Base-by-base conservation (phyloP, 192 early-diverging fungal species). In the Chytriomyces sp. region DNA sequence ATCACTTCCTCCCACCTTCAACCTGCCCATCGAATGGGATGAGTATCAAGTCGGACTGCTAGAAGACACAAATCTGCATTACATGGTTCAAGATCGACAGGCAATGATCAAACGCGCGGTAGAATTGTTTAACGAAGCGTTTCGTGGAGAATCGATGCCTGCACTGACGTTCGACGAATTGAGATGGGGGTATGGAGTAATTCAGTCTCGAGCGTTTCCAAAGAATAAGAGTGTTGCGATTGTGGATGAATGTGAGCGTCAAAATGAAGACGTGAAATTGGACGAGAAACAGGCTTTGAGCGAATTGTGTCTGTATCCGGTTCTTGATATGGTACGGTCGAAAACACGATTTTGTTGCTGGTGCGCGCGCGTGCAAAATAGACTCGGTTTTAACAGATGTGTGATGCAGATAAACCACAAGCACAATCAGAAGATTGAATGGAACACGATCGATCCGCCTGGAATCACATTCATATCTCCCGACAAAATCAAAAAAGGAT, bases 251-350 rank as follows among this genome's bases (percentile, higher is more conserved):
- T 18, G 20, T 3, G 13, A 57, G 11, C 53, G 53, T 20, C 0
- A 11, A 18, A 0, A 57, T 11, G 53, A 57, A 11, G 1, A 57
- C 0, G 20, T 57, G 11, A 69, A 69, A 4, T 0, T 2, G 28
- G 28, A 35, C 28, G 57, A 49, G 23, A 69, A 49, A 28, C n/a
- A 67, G 10, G 49, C 70, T 20, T 18, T 80, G 11, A 26, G 59
- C n/a, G 86, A 85, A 65, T 59, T 87, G 43, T 87, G 86, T 76
- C 67, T 87, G 11, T 87, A 83, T 74, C 86, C 86, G 4, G 79
- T 85, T 7, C 68, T 87, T 48, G 86, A 87, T 64, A 82, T 87
- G 82, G n/a, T n/a, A n/a, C n/a, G n/a, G n/a, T n/a, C n/a, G n/a
- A n/a, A n/a, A n/a, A n/a, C n/a, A n/a, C n/a, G n/a, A n/a, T n/a